phyloP scores from a whole-genome alignment of 495 filamentous ascomycete species.

The Xylaria curta region DNA sequence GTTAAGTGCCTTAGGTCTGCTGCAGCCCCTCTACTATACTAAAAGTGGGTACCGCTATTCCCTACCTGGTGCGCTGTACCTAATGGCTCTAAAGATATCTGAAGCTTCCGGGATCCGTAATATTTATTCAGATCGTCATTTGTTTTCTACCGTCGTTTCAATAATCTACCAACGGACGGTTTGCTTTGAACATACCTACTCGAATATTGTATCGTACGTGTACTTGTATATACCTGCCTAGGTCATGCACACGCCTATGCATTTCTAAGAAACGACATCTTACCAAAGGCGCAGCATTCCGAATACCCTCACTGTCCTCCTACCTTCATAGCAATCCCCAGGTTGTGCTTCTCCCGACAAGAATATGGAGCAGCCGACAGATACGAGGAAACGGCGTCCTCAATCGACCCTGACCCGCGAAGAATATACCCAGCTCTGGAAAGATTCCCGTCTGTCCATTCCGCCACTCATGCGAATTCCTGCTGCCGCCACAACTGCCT shows the following conservation, averaged over 20 bases:
- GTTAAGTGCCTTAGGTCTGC: constrained; percentile 12
- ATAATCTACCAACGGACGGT: neutral
- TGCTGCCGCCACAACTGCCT: constrained; percentile 62
- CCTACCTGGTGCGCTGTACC: neutral
- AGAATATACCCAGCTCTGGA: constrained; percentile 38
- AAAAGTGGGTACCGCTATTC: neutral
- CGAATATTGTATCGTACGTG: neutral
- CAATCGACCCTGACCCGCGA: constrained; percentile 34
- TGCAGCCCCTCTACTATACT: neutral
- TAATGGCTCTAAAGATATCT: constrained; percentile 1
- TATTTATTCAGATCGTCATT: neutral
- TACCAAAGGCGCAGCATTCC: neutral
- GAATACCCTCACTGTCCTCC: neutral
- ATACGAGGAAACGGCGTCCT: constrained; percentile 19
- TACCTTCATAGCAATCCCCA: neutral
- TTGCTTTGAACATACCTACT: neutral
- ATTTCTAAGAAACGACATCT: neutral
- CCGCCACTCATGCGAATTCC: constrained; percentile 64
- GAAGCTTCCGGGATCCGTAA: neutral
- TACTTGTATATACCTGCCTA: neutral
- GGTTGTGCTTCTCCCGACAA: neutral
- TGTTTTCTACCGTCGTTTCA: neutral
- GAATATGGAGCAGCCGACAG: constrained; percentile 22
- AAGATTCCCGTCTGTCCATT: constrained; percentile 68
- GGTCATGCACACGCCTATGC: neutral